These are phyloP conservation scores for Smittium mucronatum DNA, from an alignment of 371 early-diverging fungal species.

Conservation along the genomic window DNA sequence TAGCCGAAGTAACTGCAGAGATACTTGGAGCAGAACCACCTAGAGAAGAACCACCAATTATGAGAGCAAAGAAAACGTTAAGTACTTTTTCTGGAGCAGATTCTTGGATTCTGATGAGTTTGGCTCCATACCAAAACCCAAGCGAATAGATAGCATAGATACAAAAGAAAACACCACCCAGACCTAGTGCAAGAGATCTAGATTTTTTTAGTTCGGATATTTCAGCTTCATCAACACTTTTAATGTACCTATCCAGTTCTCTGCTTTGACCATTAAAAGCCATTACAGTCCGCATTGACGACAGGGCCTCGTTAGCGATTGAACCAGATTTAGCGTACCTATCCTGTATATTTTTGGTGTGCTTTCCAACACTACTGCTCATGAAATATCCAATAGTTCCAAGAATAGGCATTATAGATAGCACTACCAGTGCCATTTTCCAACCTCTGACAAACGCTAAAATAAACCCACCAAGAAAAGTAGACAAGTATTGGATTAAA, in stretches of 20 bases:
- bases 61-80: slow-evolving; percentile 55
- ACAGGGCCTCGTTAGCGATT: slow-evolving; percentile 73
- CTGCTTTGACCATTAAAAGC: slow-evolving; percentile 71
- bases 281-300: slow-evolving; percentile 74
- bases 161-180: slow-evolving; percentile 48
- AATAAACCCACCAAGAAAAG: slow-evolving; percentile 75
- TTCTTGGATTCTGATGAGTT: slow-evolving; percentile 35
- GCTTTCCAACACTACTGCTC: slow-evolving; percentile 49
- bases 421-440: slow-evolving; percentile 71
- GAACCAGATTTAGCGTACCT: slow-evolving; percentile 66
- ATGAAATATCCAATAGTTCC: slow-evolving; percentile 43
- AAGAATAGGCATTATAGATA: slow-evolving; percentile 52
- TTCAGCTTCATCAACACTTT: slow-evolving; percentile 40
- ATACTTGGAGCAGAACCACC: slow-evolving; percentile 49
- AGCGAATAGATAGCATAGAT: slow-evolving; percentile 54
- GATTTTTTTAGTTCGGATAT: slow-evolving; percentile 43
- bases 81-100: slow-evolving; percentile 41
- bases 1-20: slow-evolving; percentile 44
- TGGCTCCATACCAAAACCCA: slow-evolving; percentile 67
- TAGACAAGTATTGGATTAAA: slow-evolving; percentile 46
- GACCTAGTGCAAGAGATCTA: slow-evolving; percentile 42
- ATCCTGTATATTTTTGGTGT: slow-evolving; percentile 33
- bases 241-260: slow-evolving; percentile 46
- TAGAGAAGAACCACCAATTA: slow-evolving; percentile 45
- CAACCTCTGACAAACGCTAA: slow-evolving; percentile 78